A percentile compares a stretch with the other conserved stretches of the same genome.
Evolutionary conservation across 2,329 filamentous ascomycete genomes (phyloP).

Genomic region (Phyllosticta ampelicida): DNA sequence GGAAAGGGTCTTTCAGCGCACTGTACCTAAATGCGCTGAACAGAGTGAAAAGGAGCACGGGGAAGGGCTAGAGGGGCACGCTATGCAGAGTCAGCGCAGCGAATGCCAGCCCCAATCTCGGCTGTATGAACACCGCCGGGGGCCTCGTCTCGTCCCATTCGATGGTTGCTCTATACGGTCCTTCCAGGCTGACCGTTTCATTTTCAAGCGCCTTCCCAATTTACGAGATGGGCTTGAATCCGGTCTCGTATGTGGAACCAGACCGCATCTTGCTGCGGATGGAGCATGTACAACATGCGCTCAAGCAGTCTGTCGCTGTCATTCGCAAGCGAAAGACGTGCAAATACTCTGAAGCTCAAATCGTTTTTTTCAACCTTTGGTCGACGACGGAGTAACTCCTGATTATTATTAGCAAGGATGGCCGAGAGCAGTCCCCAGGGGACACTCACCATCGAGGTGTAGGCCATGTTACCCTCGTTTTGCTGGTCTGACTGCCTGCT

Average conservation of each 20-base stretch:
- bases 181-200: constrained; percentile 35
- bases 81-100: constrained; percentile 15
- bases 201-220: constrained; percentile 31
- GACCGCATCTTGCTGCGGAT: constrained; percentile 21
- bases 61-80: constrained; percentile 14
- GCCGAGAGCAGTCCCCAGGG: background rate
- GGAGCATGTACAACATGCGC: constrained; percentile 29
- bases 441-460: background rate
- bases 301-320: constrained; percentile 4
- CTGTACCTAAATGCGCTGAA: background rate
- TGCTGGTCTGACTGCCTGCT: background rate
- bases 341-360: background rate
- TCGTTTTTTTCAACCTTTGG: background rate
- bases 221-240: constrained; percentile 33
- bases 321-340: constrained; percentile 1
- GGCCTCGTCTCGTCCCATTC: constrained; percentile 33
- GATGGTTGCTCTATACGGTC: constrained; percentile 31
- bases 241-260: constrained; percentile 36
- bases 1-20: background rate
- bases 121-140: constrained; percentile 20
- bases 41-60: constrained; percentile 9
- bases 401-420: background rate
- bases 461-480: background rate
- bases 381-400: background rate
- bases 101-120: constrained; percentile 20